A percentile compares a stretch with the other conserved stretches of the same genome.
These are phyloP conservation scores for Botryosphaeria agaves DNA, from an alignment of 2,329 filamentous ascomycete species.

Conservation along the genomic window DNA sequence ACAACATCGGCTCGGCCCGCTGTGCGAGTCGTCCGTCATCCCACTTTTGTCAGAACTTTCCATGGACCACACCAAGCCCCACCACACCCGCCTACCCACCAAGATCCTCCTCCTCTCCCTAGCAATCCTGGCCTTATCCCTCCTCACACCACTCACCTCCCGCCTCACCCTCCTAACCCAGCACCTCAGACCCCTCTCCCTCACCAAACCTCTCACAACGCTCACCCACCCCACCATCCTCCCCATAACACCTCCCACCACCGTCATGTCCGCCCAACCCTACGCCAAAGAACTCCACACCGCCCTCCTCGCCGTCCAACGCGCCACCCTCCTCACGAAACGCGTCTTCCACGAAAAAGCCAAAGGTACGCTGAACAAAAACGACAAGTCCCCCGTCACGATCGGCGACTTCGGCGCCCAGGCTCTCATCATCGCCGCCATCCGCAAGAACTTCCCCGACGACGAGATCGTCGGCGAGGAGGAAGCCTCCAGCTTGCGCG, in stretches of 20 bases:
- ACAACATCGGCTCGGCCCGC: no score
- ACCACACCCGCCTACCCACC: no score
- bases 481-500: constrained; percentile 64
- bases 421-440: constrained; percentile 82
- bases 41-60: no score
- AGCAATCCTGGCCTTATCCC: constrained; percentile 10
- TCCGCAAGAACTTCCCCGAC: constrained; percentile 74
- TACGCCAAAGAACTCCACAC: constrained; percentile 69
- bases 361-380: constrained; percentile 87
- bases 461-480: constrained; percentile 94
- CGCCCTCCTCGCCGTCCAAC: constrained; percentile 76
- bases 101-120: constrained; percentile 12
- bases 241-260: constrained; percentile 7
- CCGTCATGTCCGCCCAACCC: constrained; percentile 24
- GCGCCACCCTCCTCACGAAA: constrained; percentile 59
- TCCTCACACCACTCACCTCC: constrained; percentile 8
- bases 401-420: constrained; percentile 97
- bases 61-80: no score
- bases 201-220: no score
- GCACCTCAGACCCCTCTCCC: constrained; percentile 4
- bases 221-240: constrained; percentile 1
- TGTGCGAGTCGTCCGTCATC: no score
- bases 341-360: constrained; percentile 72
- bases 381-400: constrained; percentile 91
- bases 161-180: constrained; percentile 6